Base-by-base conservation (phyloP, 331 rosid species). In the Quercus lobata region DNA sequence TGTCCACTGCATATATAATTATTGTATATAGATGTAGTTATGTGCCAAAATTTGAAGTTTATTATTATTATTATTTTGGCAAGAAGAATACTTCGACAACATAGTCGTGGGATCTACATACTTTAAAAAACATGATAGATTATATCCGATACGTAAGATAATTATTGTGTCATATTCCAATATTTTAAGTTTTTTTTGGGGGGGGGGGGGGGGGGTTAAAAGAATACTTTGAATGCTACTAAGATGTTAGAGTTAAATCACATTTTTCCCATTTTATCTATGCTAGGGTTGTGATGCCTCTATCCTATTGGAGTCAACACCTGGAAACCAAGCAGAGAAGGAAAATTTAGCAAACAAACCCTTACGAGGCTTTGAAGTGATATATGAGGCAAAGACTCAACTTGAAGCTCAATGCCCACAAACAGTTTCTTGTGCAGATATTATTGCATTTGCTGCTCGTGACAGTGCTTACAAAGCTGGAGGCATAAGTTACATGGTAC, bases 401-500 rank as follows among this genome's bases (percentile, higher is more conserved):
- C 7, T 55, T 19, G 60, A 55, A 55, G 60, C 60, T 55, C 19
- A 55, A 55, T 55, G 60, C 60, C 60, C 60, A 16, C 60, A 55
- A 55, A 19, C 21, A 1, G 60, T 55, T 19, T 55, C 60, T 6
- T 55, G 60, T 55, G 60, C 60, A 7, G 60, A 55, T 19, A 55
- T 55, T 55, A 17, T 46, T 30, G 5, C 14, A 44, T 10, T 35
- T 7, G 85, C 87, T 6, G 87, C 87, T 0, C 80, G 88, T 4
- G 84, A 84, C 30, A 69, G 87, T n/a, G 17, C 37, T 15, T 55
- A 80, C 54, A 87, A 88, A 76, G 86, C 71, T 11, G 88, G 91
- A n/a, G 91, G 91, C 16, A 0, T 77, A 71, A 80, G 75, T 32
- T 87, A 86, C 84, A 32, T 29, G 54, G 90, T 87, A 6, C 85